Evolutionary conservation across 768 basidiomycete genomes (phyloP).

Genomic region (Hemileccinum rubropunctum): DNA sequence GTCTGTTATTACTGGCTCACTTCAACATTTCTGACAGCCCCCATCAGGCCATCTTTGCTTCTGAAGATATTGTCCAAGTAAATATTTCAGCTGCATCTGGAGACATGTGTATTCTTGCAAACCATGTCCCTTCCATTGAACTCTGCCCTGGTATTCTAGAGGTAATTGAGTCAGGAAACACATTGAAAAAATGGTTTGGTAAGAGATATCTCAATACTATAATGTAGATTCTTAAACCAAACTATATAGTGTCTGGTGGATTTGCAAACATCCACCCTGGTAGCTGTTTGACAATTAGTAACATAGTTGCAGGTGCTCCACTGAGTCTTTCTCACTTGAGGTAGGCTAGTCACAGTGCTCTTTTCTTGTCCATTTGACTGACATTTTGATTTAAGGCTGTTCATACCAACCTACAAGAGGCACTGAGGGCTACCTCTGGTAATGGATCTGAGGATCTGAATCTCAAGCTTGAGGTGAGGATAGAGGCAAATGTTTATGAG

Average conservation of each 20-base stretch:
- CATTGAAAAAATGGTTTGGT: conserved; percentile 98
- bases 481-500: conserved; percentile 97
- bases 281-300: conserved; percentile 95
- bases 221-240: conserved; percentile 2
- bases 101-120: conserved; percentile 99
- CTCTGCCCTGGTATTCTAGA: conserved; percentile 94
- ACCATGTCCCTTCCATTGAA: conserved; percentile 96
- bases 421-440: conserved; percentile 74
- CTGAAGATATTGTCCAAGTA: conserved; percentile 91
- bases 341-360: conserved; percentile 54
- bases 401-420: conserved; percentile 86
- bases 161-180: conserved; percentile 77
- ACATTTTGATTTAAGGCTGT: conserved; percentile 61
- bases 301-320: conserved; percentile 94
- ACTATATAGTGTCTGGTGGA: conserved; percentile 88
- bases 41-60: conserved; percentile 81
- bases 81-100: conserved; percentile 92
- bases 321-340: conserved; percentile 90
- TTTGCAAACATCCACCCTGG: conserved; percentile 98
- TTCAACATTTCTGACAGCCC: conserved; percentile 12
- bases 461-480: conserved; percentile 87
- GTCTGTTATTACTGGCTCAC: conserved; percentile 44
- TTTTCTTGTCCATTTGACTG: background rate
- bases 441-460: conserved; percentile 91
- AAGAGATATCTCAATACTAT: conserved; percentile 37